A percentile compares a stretch with the other conserved stretches of the same genome.
Evolutionary conservation across 805 yeast species (phyloP).

Genomic region (Ogataea paradorogensis): DNA sequence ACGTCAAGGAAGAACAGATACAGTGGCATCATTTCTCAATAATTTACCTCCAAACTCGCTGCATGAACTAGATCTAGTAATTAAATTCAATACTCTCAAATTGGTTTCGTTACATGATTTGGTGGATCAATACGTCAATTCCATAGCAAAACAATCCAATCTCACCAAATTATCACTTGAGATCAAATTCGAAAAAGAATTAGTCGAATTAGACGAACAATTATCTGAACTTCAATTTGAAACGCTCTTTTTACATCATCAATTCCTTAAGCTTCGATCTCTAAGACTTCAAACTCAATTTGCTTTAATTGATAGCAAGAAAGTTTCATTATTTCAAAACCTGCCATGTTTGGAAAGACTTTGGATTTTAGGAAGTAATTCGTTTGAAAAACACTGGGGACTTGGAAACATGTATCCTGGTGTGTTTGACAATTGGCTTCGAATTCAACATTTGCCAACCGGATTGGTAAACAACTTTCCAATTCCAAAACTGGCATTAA

Average conservation of each 20-base stretch:
- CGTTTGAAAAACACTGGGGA: conserved; percentile 57
- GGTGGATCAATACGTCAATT: conserved; percentile 18
- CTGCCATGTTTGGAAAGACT: conserved; percentile 34
- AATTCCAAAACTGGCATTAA: conserved; percentile 6
- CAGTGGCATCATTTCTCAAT: conserved; percentile 17
- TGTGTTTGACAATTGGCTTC: conserved; percentile 54
- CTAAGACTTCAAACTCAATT: conserved; percentile 39
- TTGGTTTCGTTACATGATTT: conserved; percentile 13
- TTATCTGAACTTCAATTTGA: conserved; percentile 18
- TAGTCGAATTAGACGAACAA: conserved; percentile 20
- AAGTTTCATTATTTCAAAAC: conserved; percentile 26
- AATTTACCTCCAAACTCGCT: conserved; percentile 14
- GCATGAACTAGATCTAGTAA: conserved; percentile 22
- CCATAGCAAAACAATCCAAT: conserved; percentile 13
- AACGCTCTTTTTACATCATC: conserved; percentile 11
- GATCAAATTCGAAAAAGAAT: conserved; percentile 21
- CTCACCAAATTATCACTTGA: conserved; percentile 26
- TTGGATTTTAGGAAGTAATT: conserved; percentile 47
- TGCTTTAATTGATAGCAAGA: conserved; percentile 32
- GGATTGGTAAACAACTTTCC: conserved; percentile 29
- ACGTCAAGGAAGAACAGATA: conserved; percentile 22
- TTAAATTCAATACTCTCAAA: conserved; percentile 23
- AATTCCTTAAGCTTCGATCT: conserved; percentile 31
- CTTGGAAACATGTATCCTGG: conserved; percentile 52
- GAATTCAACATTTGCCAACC: conserved; percentile 52